Percentiles rank a stretch among this genome's conserved stretches.
These are phyloP conservation scores for Paraphaeosphaeria sporulosa DNA, from an alignment of 2,329 filamentous ascomycete species.

Conservation along the genomic window DNA sequence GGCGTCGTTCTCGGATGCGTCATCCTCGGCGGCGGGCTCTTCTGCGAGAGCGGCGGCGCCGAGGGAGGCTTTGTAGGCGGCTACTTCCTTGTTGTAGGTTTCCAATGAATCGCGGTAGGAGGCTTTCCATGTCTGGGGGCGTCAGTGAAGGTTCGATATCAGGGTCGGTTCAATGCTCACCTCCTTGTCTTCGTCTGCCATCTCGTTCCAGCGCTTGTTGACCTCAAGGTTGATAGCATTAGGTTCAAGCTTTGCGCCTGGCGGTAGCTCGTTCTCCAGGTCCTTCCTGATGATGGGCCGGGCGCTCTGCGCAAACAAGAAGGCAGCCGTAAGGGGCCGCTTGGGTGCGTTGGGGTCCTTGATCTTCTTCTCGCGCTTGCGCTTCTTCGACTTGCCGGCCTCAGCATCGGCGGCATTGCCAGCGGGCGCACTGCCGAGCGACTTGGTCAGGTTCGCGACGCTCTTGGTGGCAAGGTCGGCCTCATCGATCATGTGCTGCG, in stretches of 20 bases:
- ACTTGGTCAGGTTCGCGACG: slow-evolving; percentile 25
- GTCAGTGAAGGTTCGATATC: background rate
- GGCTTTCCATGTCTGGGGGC: slow-evolving; percentile 48
- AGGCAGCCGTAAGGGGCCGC: slow-evolving; percentile 91
- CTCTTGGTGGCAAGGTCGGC: slow-evolving; percentile 32
- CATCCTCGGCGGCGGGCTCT: slow-evolving; percentile 50
- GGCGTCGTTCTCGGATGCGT: slow-evolving; percentile 47
- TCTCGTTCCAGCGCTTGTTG: slow-evolving; percentile 82
- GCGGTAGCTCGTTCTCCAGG: slow-evolving; percentile 48
- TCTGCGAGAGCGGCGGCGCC: slow-evolving; percentile 49
- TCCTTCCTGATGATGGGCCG: slow-evolving; percentile 83
- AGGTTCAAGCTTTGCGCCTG: slow-evolving; percentile 78
- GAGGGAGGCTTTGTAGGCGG: slow-evolving; percentile 62
- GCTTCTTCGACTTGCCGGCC: slow-evolving; percentile 59
- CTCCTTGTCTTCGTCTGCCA: slow-evolving; percentile 76
- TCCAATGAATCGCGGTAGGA: slow-evolving; percentile 63
- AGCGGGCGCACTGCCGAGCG: slow-evolving; percentile 16
- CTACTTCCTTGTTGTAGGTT: slow-evolving; percentile 63
- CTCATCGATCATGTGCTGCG: slow-evolving; percentile 42
- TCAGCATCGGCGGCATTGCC: slow-evolving; percentile 26
- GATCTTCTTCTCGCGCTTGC: slow-evolving; percentile 83
- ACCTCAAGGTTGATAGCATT: slow-evolving; percentile 89
- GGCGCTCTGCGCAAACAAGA: slow-evolving; percentile 90
- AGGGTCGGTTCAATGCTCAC: slow-evolving; percentile 48
- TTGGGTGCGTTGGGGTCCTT: slow-evolving; percentile 92